Evolutionary conservation across 768 basidiomycete species (phyloP), one percentile per base, ranked within the genome.

Genomic region (Mycena latifolia): DNA sequence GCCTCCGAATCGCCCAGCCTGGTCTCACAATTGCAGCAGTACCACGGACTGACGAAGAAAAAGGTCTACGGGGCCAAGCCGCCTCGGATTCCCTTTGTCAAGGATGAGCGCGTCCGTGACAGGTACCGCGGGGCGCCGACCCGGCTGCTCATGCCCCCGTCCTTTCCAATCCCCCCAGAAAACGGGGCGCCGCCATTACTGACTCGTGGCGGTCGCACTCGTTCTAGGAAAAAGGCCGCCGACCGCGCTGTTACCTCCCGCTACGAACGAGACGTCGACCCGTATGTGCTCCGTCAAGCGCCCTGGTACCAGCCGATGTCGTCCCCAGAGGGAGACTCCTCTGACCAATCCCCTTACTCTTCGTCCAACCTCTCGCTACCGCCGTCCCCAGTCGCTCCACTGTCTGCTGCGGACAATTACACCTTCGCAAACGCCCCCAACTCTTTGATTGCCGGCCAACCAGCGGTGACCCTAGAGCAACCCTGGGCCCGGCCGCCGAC

Each of bases 41-140:
- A 87, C 37, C 90, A 92, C 61, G 90, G 90, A 3, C 71, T 92
- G 51, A 89, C 88, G 10, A 90, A 90, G 78, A 91, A 91, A 77
- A 89, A 89, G 69, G 81, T 88, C 10, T 89, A 90, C 62, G 84
- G 86, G 14, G 59, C 82, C 12, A 86, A 87, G 70, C 82, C 86
- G 20, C 67, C 77, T 20, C 80, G 84, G 28, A 74, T 78, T 41
- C 87, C 89, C 0, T 89, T 89, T 71, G 80, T 89, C 71, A 79
- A 81, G 45, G 86, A 88, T 39, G 87, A 85, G 51, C 80, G 82
- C 12, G 78, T 82, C 45, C 78, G 77, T 48, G 66, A 75, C 11
- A 76, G 75, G 56, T 76, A 78, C 55, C 75, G 76, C 60, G 77
- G 71, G 29, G 66, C 76, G 5, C 76, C 79, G 12, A 75, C 76